phyloP scores from a whole-genome alignment of 169 alveolate species.

The Theileria parva region DNA sequence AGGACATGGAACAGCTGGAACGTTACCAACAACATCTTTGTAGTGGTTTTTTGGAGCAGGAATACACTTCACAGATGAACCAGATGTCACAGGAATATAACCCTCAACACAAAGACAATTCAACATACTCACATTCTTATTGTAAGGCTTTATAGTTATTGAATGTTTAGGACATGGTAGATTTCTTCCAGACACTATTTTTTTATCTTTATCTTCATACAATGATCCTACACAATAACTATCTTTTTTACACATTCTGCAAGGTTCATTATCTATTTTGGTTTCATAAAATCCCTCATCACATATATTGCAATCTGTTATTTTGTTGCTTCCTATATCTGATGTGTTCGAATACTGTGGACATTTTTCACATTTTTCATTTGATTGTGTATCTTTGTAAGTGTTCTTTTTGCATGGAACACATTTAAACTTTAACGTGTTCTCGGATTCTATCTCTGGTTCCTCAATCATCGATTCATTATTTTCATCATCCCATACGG shows the following conservation, averaged over 20 bases:
- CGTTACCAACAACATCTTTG: conserved; percentile 67
- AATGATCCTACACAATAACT: conserved; percentile 81
- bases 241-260: conserved; percentile 64
- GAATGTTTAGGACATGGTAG: conserved; percentile 72
- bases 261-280: conserved; percentile 47
- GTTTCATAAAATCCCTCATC: conserved; percentile 69
- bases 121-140: conserved; percentile 45
- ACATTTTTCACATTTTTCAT: conserved; percentile 24
- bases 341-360: conserved; percentile 58
- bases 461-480: conserved; percentile 10
- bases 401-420: conserved; percentile 39
- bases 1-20: conserved; percentile 72
- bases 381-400: conserved; percentile 28
- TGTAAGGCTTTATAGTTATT: conserved; percentile 69
- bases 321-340: conserved; percentile 7
- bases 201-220: conserved; percentile 35
- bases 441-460: background rate
- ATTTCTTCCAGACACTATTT: conserved; percentile 66
- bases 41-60: conserved; percentile 41
- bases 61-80: conserved; percentile 30
- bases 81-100: conserved; percentile 27
- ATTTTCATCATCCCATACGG: background rate
- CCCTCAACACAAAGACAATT: conserved; percentile 75
- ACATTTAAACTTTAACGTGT: conserved; percentile 18
- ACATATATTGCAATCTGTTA: conserved; percentile 58